Evolutionary conservation across 2,329 filamentous ascomycete species (phyloP).

Genomic region (Fusarium sp.): DNA sequence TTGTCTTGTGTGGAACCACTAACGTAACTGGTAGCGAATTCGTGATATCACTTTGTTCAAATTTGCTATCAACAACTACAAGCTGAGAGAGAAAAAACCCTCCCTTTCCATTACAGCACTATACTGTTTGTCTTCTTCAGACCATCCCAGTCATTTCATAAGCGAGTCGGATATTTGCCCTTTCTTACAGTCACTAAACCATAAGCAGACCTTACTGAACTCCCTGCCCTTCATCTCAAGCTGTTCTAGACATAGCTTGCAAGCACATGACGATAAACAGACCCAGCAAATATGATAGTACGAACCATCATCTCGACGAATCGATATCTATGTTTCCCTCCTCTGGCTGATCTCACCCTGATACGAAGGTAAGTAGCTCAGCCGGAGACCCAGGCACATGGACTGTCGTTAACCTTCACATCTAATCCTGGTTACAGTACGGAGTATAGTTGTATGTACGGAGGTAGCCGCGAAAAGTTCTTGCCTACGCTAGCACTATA

Average conservation of each 20-base stretch:
- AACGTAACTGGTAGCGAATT: neutral
- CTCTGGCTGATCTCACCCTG: neutral
- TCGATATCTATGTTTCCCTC: neutral
- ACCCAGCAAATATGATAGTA: neutral
- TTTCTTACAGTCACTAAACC: neutral
- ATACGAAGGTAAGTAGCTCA: neutral
- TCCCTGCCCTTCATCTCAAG: neutral
- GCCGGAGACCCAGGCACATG: slow-evolving; percentile 25
- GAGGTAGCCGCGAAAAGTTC: no score
- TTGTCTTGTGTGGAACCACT: neutral
- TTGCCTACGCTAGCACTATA: no score
- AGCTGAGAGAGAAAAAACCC: neutral
- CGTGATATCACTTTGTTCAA: neutral
- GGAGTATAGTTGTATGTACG: no score
- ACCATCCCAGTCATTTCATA: neutral
- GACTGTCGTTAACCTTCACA: slow-evolving; percentile 13
- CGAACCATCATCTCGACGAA: neutral
- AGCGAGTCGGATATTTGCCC: neutral
- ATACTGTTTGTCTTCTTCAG: neutral
- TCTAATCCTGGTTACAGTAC: neutral
- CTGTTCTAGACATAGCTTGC: neutral
- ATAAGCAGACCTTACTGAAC: neutral
- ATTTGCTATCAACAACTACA: neutral
- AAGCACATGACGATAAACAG: neutral
- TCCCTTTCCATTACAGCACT: neutral